Conservation (phyloP, 768 basidiomycete species). For the Rhodotorula taiwanensis region DNA sequence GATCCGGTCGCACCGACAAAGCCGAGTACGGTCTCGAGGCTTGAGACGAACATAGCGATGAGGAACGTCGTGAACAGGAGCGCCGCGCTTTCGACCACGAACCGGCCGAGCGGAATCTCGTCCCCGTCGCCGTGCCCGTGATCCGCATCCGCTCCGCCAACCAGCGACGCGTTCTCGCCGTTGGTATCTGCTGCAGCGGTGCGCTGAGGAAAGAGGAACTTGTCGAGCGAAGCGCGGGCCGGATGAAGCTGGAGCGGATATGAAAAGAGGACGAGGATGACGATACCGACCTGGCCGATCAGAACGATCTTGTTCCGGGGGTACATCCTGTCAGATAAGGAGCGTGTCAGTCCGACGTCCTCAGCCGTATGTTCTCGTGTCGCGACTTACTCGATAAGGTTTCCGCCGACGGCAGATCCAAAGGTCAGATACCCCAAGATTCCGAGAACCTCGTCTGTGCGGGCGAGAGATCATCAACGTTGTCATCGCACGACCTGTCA, state of each 20-base stretch:
- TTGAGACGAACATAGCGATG: slow-evolving; percentile 59
- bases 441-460: slow-evolving; percentile 64
- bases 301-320: slow-evolving; percentile 82
- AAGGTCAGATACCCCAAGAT: slow-evolving; percentile 42
- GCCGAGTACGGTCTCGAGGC: slow-evolving; percentile 79
- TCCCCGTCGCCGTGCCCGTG: slow-evolving; percentile 32
- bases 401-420: slow-evolving; percentile 64
- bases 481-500: background rate
- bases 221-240: slow-evolving; percentile 83
- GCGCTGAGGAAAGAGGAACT: slow-evolving; percentile 55
- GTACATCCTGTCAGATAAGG: slow-evolving; percentile 36
- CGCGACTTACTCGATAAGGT: slow-evolving; percentile 98
- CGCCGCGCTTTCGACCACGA: slow-evolving; percentile 59
- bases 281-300: slow-evolving; percentile 85
- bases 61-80: slow-evolving; percentile 38
- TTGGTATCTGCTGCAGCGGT: slow-evolving; percentile 52
- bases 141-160: no score
- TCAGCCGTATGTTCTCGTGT: no score
- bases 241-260: slow-evolving; percentile 90
- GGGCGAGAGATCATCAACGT: background rate
- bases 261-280: slow-evolving; percentile 72
- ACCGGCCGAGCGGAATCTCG: slow-evolving; percentile 65
- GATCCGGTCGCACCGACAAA: slow-evolving; percentile 97
- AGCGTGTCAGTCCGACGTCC: background rate
- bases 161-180: slow-evolving; percentile 46